Conservation (phyloP, 345 rosid species). For the Noccaea bulbosa region DNA sequence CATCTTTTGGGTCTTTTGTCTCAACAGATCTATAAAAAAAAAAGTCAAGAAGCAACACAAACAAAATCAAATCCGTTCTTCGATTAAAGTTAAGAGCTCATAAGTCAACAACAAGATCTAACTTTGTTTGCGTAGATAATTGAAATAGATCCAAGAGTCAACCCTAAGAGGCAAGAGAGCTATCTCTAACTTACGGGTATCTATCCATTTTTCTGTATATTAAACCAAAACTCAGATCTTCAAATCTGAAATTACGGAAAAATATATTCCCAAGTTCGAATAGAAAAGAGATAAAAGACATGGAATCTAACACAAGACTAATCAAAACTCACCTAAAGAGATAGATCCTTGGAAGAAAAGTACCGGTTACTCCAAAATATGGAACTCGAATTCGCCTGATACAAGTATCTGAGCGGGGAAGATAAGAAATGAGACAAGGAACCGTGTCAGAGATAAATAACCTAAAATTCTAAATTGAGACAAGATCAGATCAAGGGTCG, state of each 20-base stretch:
- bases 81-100: not conserved
- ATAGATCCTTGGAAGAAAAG: conserved; percentile 12
- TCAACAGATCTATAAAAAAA: conserved; percentile 8
- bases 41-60: not conserved
- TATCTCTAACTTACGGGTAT: not conserved
- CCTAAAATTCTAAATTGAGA: not conserved
- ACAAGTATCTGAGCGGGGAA: conserved; percentile 14
- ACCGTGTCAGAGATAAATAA: not conserved
- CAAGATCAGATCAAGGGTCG: conserved; percentile 5
- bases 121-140: too few relatives aligned
- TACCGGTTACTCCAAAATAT: conserved; percentile 21
- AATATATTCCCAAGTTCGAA: not conserved
- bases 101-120: conserved; percentile 10
- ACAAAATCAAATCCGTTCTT: conserved; percentile 18
- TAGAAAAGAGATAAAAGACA: not conserved
- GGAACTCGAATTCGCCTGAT: conserved; percentile 22
- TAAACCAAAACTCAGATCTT: conserved; percentile 18
- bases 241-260: not conserved
- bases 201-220: not conserved
- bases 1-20: not conserved
- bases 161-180: not conserved
- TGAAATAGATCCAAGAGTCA: conserved; percentile 33
- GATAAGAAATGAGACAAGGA: conserved; percentile 25
- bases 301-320: not conserved
- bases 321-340: conserved; percentile 33